Base-by-base conservation (phyloP, 495 filamentous ascomycete species). In the Penicillium cinerascens region DNA sequence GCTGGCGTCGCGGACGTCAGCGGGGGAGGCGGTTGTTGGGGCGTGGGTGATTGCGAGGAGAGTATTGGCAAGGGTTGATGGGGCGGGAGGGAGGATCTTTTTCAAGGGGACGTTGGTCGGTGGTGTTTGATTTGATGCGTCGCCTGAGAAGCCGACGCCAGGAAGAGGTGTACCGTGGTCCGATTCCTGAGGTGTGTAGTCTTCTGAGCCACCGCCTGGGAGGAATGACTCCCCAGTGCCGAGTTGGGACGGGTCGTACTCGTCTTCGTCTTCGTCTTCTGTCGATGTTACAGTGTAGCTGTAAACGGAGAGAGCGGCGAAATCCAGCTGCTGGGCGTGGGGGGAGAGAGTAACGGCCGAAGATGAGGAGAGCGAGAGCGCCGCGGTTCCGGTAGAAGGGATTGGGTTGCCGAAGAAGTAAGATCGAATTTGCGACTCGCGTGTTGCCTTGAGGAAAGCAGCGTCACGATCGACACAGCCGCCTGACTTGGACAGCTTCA, bases 331-430 rank as follows among this genome's bases (percentile, higher is more conserved):
- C 60, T 92, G 86, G 0, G 88, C 91, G 56, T 89, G 87, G 0
- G 93, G 93, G 21, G 87, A 95, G 4, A 99, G 75, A 0, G 89
- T 89, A 46, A 83, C 77, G 55, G 84, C 86, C 3, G 70, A 63
- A 0, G 70, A 65, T 4, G 66, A 61, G 13, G 64, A 66, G 26
- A 70, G 56, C 6, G 67, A 66, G 25, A 69, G 54, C 0, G 70
- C 66, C 3, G 66, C 52, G 1, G 70, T 67, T 18, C 58, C 64
- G 17, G 69, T 66, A 0, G 71, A 62, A 0, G 70, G 62, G 21
- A 70, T 71, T 0, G 78, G 55, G 52, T 86, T 85, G 3, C 93
- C 93, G 67, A 97, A 97, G 76, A 97, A 99, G 68, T 97, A 99
- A 50, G 91, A 83, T 47, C 85, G 85, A 16, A 97, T 91, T 26